Evolutionary conservation across 1,139 yeast species (phyloP).

Genomic region (Pichia sp.): DNA sequence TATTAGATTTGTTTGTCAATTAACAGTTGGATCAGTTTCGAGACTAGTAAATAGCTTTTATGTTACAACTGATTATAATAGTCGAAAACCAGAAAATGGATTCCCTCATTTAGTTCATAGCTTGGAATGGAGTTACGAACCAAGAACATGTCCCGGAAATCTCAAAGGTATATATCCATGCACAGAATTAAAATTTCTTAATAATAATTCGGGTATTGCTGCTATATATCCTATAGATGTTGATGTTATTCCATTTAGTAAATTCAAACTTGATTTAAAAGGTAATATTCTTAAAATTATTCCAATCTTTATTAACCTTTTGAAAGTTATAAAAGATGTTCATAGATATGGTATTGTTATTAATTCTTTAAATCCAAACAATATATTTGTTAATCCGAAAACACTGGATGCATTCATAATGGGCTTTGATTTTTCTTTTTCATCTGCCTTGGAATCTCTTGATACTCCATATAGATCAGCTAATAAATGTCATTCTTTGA

Average conservation of each 20-base stretch:
- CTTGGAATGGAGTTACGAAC: slow-evolving; percentile 8
- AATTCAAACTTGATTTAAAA: slow-evolving; percentile 4
- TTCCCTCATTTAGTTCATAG: slow-evolving; percentile 1
- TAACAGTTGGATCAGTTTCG: slow-evolving; percentile 14
- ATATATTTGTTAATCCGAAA: slow-evolving; percentile 32
- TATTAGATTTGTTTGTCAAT: slow-evolving; percentile 13
- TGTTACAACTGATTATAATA: slow-evolving; percentile 6
- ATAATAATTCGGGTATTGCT: slow-evolving; percentile 7
- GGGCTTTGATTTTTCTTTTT: slow-evolving; percentile 49
- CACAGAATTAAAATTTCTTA: slow-evolving; percentile 5
- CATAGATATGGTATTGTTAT: slow-evolving; percentile 46
- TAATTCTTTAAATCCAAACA: slow-evolving; percentile 41
- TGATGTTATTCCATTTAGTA: slow-evolving; percentile 3
- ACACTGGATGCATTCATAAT: slow-evolving; percentile 35
- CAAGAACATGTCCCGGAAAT: slow-evolving; percentile 12
- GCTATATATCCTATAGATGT: slow-evolving; percentile 11
- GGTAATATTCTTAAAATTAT: slow-evolving; percentile 33
- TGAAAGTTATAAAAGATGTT: slow-evolving; percentile 35
- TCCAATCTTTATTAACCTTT: slow-evolving; percentile 32
- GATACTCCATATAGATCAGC: slow-evolving; percentile 33
- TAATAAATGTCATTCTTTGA: slow-evolving; percentile 32
- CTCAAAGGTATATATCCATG: slow-evolving; percentile 10
- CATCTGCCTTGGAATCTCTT: slow-evolving; percentile 41
- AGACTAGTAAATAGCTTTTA: slow-evolving; percentile 15
- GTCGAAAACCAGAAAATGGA: slow-evolving; percentile 1